These are phyloP conservation scores for Cryptosporidium tyzzeri DNA, from an alignment of 169 alveolate genomes.

Conservation along the genomic window DNA sequence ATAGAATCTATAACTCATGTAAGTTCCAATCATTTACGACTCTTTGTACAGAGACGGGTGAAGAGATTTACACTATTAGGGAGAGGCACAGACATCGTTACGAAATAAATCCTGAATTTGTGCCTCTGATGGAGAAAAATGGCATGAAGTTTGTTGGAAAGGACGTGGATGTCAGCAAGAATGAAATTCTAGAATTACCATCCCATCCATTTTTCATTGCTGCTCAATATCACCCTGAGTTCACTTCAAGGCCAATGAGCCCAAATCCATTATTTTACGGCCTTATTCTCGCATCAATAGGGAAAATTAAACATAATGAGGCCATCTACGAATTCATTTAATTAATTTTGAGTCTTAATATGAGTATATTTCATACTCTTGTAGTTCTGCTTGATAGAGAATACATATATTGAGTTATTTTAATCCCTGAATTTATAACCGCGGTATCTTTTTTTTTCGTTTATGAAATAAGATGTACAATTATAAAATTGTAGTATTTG, in stretches of 20 bases:
- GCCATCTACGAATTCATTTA: slow-evolving; percentile 37
- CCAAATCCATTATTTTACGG: slow-evolving; percentile 91
- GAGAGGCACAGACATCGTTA: slow-evolving; percentile 96
- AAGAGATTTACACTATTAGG: slow-evolving; percentile 83
- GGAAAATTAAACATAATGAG: slow-evolving; percentile 72
- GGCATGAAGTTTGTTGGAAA: slow-evolving; percentile 93
- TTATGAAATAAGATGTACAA: background rate
- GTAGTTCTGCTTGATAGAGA: background rate
- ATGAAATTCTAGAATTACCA: slow-evolving; percentile 90
- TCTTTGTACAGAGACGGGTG: slow-evolving; percentile 76
- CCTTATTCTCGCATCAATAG: slow-evolving; percentile 86
- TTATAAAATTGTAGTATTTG: background rate
- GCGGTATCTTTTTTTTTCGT: background rate
- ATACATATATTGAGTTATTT: background rate
- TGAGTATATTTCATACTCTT: background rate
- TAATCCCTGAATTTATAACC: background rate
- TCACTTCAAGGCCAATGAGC: slow-evolving; percentile 89
- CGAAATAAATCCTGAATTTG: slow-evolving; percentile 91
- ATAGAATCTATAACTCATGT: slow-evolving; percentile 83
- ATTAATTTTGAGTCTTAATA: background rate
- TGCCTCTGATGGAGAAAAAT: slow-evolving; percentile 84
- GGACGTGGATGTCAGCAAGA: slow-evolving; percentile 89
- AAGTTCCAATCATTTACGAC: slow-evolving; percentile 63
- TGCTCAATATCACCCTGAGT: slow-evolving; percentile 96
- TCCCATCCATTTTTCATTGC: slow-evolving; percentile 93